Evolutionary conservation across 2,329 filamentous ascomycete species (phyloP), one percentile per base, ranked within the genome.

Genomic region (Fusarium incarnatum): DNA sequence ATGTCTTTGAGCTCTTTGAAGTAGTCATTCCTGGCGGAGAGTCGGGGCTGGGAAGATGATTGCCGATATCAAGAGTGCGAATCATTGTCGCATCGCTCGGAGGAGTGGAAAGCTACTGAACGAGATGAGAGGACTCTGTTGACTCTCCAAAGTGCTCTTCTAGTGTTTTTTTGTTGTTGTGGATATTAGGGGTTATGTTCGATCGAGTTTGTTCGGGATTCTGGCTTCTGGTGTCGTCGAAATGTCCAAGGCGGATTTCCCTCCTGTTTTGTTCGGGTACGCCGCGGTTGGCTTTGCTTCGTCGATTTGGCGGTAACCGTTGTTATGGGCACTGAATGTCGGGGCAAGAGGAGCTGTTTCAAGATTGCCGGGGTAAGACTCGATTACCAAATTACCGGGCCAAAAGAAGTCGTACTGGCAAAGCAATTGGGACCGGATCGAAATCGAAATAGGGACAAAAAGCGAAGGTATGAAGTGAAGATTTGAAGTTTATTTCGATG

Each of bases 1-100:
- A 97, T 28, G 94, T 94, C 81, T 96, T 97, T 71, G 93, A 97
- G 68, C 93, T 96, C 80, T 95, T 97, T 65, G 93, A 97, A 72
- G 84, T 81, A 50, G 92, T 93, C 82, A 97, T 89, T 75, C 93
- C 92, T 55, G 79, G 79, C 13, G 79, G 79, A 50, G 80, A 81
- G 48, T 74, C 78, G 53, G 79, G 80, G 55, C 78, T 79, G 48
- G 76, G 67, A 56, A 78, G 73, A 73, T 69, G 65, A 66, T 68
- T 74, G 60, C 72, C 67, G 72, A 77, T 67, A 49, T 74, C 70
- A 71, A 77, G 78, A 61, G 74, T 76, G 65, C 76, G 79, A 59
- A 78, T 77, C 79, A 81, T 80, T 72, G 68, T 77, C 72, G 77
- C 78, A 80, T 80, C 49, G 70, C 76, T 70, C 18, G 59, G 48